These are phyloP conservation scores for Vaccinium vitisidaea DNA, from an alignment of 148 eudicot genomes.

Conservation along the genomic window DNA sequence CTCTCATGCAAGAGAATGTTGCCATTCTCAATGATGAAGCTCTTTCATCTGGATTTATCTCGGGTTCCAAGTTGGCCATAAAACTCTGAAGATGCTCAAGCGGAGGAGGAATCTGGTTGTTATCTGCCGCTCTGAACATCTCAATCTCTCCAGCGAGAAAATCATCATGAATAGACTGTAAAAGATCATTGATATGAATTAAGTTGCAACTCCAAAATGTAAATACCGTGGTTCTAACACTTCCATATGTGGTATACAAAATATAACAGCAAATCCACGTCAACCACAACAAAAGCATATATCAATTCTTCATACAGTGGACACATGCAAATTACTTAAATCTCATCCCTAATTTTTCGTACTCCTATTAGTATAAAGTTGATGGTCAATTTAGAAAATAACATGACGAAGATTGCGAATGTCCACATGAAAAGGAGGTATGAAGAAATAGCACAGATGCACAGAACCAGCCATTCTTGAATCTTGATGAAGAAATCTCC, in stretches of 20 bases:
- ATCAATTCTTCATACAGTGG: background rate
- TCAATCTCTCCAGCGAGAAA: conserved; percentile 66
- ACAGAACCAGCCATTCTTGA: conserved; percentile 7
- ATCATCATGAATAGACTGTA: conserved; percentile 78
- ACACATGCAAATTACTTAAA: background rate
- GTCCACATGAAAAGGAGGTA: background rate
- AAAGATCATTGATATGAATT: conserved; percentile 12
- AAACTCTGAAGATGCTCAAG: conserved; percentile 54
- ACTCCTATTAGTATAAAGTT: background rate
- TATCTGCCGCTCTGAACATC: conserved; percentile 40
- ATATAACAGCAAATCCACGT: background rate
- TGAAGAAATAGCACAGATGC: background rate
- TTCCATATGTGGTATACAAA: background rate
- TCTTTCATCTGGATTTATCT: conserved; percentile 30
- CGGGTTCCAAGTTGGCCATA: conserved; percentile 36
- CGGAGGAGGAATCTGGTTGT: conserved; percentile 55
- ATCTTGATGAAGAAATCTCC: conserved; percentile 2
- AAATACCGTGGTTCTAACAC: background rate
- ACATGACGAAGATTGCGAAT: background rate
- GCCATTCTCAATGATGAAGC: conserved; percentile 37
- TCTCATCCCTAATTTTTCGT: background rate
- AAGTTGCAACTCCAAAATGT: background rate
- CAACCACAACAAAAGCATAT: background rate
- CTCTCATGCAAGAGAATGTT: conserved; percentile 63
- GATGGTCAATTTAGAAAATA: background rate